Base-by-base conservation (phyloP, 2,329 filamentous ascomycete species). In the Talaromyces rugulosus region DNA sequence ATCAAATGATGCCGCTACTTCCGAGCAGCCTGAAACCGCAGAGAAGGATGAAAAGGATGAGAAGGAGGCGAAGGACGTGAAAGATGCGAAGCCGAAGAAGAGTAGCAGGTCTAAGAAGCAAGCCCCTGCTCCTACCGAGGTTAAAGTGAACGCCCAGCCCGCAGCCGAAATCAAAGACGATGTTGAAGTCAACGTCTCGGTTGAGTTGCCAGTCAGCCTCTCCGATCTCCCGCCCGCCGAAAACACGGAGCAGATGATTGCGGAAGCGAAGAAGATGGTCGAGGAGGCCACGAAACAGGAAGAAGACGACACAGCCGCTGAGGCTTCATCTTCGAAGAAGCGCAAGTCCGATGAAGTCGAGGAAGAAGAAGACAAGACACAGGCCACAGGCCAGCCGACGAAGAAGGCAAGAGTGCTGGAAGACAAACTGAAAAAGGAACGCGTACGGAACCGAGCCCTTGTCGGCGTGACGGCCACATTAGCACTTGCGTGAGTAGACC, bases 201-300 rank as follows among this genome's bases (percentile, higher is more conserved):
- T 95, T 11, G 89, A 95, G 66, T 82, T 95, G 71, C 90, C 92
- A 4, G 82, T 86, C 9, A 85, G 83, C 59, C 80, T 83, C 53
- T 81, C 86, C 0, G 86, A 91, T 64, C 82, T 92, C 8, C 88
- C 90, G 0, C 85, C 87, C 12, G 87, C 91, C 0, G 89, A 92
- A 66, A 90, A 95, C 69, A 88, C 92, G 1, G 84, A 89, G 62
- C 85, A 88, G 60, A 92, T 97, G 89, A 89, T 98, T 63, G 88
- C 88, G 31, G 87, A 91, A 70, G 95, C 95, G 34, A 92, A 89
- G 78, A 86, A 88, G 67, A 96, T 97, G 91, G 93, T 97, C 5
- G 85, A 89, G 65, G 87, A 87, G 66, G 88, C 88, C 34, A 82
- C 87, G 60, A 81, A 71, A 71, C 77, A 68, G 58, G 73, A 74